Evolutionary conservation across 2,329 filamentous ascomycete species (phyloP), one percentile per base, ranked within the genome.

Genomic region (Didymella exigua): DNA sequence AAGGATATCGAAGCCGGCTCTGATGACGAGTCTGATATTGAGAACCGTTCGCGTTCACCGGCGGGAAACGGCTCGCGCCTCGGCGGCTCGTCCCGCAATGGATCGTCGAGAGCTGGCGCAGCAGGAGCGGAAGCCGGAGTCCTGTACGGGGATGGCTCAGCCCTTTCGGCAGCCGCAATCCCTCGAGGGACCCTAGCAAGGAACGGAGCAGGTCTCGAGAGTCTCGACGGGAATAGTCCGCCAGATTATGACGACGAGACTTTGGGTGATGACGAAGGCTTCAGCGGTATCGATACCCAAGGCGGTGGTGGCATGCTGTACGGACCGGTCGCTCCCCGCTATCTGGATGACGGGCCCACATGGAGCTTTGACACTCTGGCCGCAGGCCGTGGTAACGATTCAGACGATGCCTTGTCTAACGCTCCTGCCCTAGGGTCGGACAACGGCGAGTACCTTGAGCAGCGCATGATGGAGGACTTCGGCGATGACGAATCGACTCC

Each of bases 21-120:
- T 70, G 72, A 79, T 75, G 66, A 65, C 5, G 83, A 84, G 44
- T 72, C 56, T 9, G 66, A 69, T 11, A 58, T 66, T 68, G 49
- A 73, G 51, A 65, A 58, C 38, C 65, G 63, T 33, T 77, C 79
- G 11, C 71, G 78, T 62, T 78, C 79, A 59, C 79, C 81, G 63
- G 76, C 86, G 88, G 90, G 91, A 89, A 90, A 96, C 88, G 91
- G 85, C 78, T 86, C 81, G 86, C 88, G 89, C 85, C 89, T 91
- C 89, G 90, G 83, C 88, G 88, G 83, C 86, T 91, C 86, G 86
- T 93, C 88, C 87, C 88, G 81, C 82, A 87, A 80, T 93, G 91
- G 90, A 85, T 93, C 87, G 88, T 90, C 90, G 90, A 91, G 89
- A 89, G 89, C 85, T 85, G 90, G 84, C 84, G 86, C 81, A 90